phyloP scores from a whole-genome alignment of 441 rosid genomes.

The Gossypium aridum region DNA sequence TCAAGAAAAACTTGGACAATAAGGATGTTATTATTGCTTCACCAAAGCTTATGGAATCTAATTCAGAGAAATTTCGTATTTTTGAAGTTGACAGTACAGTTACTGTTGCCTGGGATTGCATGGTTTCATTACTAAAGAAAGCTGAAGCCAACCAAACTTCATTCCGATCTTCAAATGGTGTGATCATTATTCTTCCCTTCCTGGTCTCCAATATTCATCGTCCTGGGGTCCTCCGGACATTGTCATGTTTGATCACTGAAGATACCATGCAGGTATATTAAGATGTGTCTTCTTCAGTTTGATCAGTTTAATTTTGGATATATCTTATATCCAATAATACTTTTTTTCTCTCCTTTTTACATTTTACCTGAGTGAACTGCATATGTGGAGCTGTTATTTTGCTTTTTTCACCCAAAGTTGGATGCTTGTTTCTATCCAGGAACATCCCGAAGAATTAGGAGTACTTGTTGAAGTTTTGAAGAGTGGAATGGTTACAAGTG shows the following conservation, averaged over 20 bases:
- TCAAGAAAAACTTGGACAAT: conserved; percentile 72
- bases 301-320: conserved; percentile 8
- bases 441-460: conserved; percentile 89
- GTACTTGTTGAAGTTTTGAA: conserved; percentile 92
- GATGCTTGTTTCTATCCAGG: conserved; percentile 33
- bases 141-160: conserved; percentile 91
- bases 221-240: conserved; percentile 81
- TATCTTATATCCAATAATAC: conserved; percentile 1
- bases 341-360: conserved; percentile 2
- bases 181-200: conserved; percentile 85
- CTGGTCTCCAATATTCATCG: conserved; percentile 82
- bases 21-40: conserved; percentile 87
- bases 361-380: not conserved
- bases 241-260: conserved; percentile 96
- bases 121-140: conserved; percentile 94
- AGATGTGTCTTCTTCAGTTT: conserved; percentile 11
- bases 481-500: conserved; percentile 97
- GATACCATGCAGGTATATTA: conserved; percentile 74
- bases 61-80: conserved; percentile 68
- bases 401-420: not conserved
- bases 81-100: conserved; percentile 87
- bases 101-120: conserved; percentile 92
- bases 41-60: conserved; percentile 83
- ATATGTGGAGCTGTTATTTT: not conserved
- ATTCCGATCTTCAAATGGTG: conserved; percentile 88